Evolutionary conservation across 257 asterid species (phyloP), one percentile per base, ranked within the genome.

Genomic region (Solanum gandarillasii): DNA sequence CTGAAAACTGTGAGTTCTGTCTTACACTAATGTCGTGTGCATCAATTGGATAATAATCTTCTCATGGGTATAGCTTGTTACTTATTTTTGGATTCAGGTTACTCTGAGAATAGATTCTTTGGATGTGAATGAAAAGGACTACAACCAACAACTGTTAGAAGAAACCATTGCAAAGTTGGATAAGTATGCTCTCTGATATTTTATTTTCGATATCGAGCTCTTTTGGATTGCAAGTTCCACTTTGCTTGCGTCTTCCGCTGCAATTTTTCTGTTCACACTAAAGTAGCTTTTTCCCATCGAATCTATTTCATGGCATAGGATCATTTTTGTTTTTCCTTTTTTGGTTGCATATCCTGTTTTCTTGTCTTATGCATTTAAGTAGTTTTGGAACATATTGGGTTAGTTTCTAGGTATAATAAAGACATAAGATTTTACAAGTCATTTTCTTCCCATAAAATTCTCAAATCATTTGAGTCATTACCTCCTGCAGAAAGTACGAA

Each of bases 101-200:
- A 90, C 89, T 55, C 76, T 96, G 86, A 92, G 99, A 67, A 93
- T 95, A 86, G 97, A 95, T 90, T 88, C 93, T 58, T 58, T 96
- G 90, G 98, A 95, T 88, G 90, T 92, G 60, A 91, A 91, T 52
- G 98, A 95, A 92, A 95, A 94, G 88, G 98, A 94, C 90, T 96
- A 93, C 88, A 94, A 94, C 90, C 36, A 27, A 27, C 74, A 68
- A 27, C 92, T 93, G 67, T 94, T 67, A 25, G 73, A 67, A 96
- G 35, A 95, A 88, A 94, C 98, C 87, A 95, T 91, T 90, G 94
- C 98, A 79, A 95, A 94, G 89, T 95, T 96, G 76, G 92, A 95
- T 88, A 93, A 94, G 98, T 96, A 94, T 39, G 96, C 73, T 70
- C 36, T 87, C 18, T 73, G 81, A 34, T 72, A 32, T 14, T 32